Conservation (phyloP, 2,329 filamentous ascomycete species). For the Gnomoniopsis smithogilvyi region DNA sequence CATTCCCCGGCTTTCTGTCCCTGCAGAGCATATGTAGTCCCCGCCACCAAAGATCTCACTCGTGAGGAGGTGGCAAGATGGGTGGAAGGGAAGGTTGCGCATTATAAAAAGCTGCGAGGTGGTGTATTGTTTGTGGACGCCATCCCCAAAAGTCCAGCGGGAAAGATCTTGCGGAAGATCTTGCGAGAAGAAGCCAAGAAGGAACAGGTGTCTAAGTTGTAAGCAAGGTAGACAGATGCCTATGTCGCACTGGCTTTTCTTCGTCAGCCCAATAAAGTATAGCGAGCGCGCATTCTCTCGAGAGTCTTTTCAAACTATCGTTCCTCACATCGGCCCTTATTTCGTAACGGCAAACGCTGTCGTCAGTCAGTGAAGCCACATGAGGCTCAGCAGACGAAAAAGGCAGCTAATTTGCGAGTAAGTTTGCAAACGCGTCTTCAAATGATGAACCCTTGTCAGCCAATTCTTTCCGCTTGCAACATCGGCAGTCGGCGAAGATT, state of each 20-base stretch:
- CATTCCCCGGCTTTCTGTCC: background rate
- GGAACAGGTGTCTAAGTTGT: constrained; percentile 24
- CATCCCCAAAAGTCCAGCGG: constrained; percentile 62
- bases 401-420: background rate
- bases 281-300: too few species aligned
- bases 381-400: background rate
- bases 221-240: background rate
- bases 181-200: constrained; percentile 44
- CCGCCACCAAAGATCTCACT: constrained; percentile 19
- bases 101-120: constrained; percentile 31
- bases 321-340: background rate
- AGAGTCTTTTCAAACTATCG: background rate
- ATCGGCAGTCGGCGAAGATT: constrained; percentile 5
- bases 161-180: constrained; percentile 60
- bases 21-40: constrained; percentile 23
- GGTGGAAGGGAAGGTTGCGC: constrained; percentile 24
- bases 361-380: background rate
- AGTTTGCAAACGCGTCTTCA: background rate
- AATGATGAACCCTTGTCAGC: background rate
- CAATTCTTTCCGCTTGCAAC: background rate
- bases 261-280: too few species aligned
- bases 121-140: constrained; percentile 46
- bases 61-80: constrained; percentile 22
- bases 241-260: background rate
- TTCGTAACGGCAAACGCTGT: background rate